A percentile compares a stretch with the other conserved stretches of the same genome.
Evolutionary conservation across 108 stramenopile species (phyloP).

Genomic region (Seminavis robusta): DNA sequence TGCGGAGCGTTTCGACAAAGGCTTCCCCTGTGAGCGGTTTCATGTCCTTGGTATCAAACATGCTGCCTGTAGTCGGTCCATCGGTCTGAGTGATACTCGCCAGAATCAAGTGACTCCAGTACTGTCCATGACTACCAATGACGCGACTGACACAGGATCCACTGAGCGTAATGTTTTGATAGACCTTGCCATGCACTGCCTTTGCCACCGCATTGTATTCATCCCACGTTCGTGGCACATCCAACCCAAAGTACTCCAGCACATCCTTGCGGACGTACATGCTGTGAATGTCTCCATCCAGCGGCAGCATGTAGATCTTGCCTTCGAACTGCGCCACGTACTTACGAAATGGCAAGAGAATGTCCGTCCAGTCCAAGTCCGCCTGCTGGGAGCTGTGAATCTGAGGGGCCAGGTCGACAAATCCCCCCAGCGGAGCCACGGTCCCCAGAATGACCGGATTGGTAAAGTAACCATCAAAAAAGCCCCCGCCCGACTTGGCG

Average conservation of each 20-base stretch:
- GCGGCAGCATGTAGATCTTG: slow-evolving; percentile 17
- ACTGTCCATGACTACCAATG: neutral
- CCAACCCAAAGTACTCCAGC: slow-evolving; percentile 16
- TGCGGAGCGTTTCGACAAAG: slow-evolving; percentile 14
- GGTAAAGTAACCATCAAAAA: slow-evolving; percentile 29
- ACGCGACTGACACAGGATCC: slow-evolving; percentile 25
- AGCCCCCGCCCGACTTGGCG: slow-evolving; percentile 8
- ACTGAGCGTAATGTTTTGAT: slow-evolving; percentile 8
- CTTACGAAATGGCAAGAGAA: slow-evolving; percentile 18
- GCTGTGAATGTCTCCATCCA: slow-evolving; percentile 30
- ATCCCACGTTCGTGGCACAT: slow-evolving; percentile 33
- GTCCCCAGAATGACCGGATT: slow-evolving; percentile 21
- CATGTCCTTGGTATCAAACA: slow-evolving; percentile 37
- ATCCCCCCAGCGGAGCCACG: slow-evolving; percentile 14
- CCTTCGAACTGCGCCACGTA: slow-evolving; percentile 23
- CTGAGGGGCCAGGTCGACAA: slow-evolving; percentile 12
- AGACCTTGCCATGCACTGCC: slow-evolving; percentile 21
- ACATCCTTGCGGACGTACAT: slow-evolving; percentile 36
- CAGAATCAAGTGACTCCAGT: slow-evolving; percentile 29
- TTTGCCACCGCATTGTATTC: slow-evolving; percentile 34
- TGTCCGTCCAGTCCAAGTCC: slow-evolving; percentile 23
- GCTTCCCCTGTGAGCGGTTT: slow-evolving; percentile 31
- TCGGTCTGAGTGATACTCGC: slow-evolving; percentile 26
- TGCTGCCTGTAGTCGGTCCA: slow-evolving; percentile 18
- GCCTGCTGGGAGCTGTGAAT: neutral